phyloP scores from a whole-genome alignment of 495 filamentous ascomycete species.

The Penicillium desertorum region DNA sequence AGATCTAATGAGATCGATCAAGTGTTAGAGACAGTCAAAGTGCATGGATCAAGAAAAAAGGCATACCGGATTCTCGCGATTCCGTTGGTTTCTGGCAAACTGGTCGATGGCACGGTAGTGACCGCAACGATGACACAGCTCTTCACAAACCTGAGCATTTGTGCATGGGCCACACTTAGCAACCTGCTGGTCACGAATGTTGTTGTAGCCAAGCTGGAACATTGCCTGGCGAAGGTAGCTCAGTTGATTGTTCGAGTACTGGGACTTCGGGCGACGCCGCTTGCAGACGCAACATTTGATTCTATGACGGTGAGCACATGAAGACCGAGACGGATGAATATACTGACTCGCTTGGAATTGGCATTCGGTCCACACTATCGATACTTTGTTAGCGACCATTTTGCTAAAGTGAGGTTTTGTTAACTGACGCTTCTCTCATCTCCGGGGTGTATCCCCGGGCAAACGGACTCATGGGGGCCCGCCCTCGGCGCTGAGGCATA shows the following conservation, averaged over 20 bases:
- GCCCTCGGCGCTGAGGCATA: neutral
- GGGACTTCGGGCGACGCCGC: neutral
- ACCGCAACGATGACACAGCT: neutral
- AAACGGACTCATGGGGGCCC: neutral
- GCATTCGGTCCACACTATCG: neutral
- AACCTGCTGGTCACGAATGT: neutral
- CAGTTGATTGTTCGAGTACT: slow-evolving; percentile 10
- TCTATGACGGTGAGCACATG: neutral
- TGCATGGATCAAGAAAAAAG: neutral
- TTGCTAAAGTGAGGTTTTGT: no score
- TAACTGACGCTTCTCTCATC: neutral
- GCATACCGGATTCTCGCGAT: slow-evolving; percentile 6
- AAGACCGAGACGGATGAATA: neutral
- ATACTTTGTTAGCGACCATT: neutral
- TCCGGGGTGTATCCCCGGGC: neutral
- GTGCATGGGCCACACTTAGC: slow-evolving; percentile 9
- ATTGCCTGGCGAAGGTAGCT: slow-evolving; percentile 7
- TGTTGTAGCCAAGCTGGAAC: neutral
- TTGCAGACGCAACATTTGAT: slow-evolving; percentile 13
- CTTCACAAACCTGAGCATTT: neutral
- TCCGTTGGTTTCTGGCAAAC: slow-evolving; percentile 6
- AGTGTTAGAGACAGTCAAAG: neutral
- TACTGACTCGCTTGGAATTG: slow-evolving; percentile 1
- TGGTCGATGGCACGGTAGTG: slow-evolving; percentile 3
- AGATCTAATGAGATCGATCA: slow-evolving; percentile 1